Base-by-base conservation (phyloP, 192 early-diverging fungal genomes). In the Backusella westeae region DNA sequence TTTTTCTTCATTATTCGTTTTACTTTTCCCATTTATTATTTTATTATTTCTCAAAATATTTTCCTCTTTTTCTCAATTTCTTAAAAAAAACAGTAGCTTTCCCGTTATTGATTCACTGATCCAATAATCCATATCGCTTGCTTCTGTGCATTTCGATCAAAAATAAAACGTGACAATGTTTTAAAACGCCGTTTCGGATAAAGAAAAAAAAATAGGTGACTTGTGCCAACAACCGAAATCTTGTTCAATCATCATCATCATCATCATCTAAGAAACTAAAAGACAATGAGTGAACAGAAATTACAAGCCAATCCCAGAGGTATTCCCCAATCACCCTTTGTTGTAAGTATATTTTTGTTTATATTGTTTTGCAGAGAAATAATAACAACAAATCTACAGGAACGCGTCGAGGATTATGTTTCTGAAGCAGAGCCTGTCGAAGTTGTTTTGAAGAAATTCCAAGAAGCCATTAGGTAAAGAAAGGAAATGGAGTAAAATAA, bases 261-360 rank as follows among this genome's bases (percentile, higher is more conserved):
- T 53, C 52, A 63, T 63, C 56, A 21, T 29, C 19, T 26, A 63
- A 63, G 2, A 63, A 14, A 39, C 38, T 63, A 14, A 26, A 63
- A 63, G 3, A 6, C 77, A 35, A 59, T 71, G 34, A 69, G 72
- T 32, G 52, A 46, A 80, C 46, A 73, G 14, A 85, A 59, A 71
- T 81, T 95, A 67, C 91, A 95, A 74, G 80, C 91, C 63, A 99
- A 99, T 81, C 94, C 97, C 19, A 85, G 96, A 75, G 96, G 97
- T 74, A 99, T 99, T 74, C 97, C 97, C 29, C 91, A 91, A 77
- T 94, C 96, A 14, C 96, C 96, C 34, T 99, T 99, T 85, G 93
- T 99, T 71, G 94, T 93, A 85, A 52, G 89, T 73, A 63, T 29
- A 1, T 4, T 29, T 29, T 63, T 63, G 7, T 56, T 56, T 56